Base-by-base conservation (phyloP, 1,284 basidiomycete genomes). In the Cerrena zonata region DNA sequence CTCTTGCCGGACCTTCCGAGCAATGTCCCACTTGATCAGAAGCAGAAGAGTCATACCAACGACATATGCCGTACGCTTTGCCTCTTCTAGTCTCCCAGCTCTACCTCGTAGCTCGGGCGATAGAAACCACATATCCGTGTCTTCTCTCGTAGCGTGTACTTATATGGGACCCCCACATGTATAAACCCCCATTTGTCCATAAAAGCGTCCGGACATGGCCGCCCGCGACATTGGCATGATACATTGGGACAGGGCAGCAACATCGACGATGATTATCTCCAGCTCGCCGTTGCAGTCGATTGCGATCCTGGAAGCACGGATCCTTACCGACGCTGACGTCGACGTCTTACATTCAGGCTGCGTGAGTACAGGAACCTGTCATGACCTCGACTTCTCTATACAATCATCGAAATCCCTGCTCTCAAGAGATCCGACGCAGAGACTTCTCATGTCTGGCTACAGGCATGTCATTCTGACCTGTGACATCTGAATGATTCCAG, bases 311-410 rank as follows among this genome's bases (percentile, higher is more conserved):
- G 21, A 41, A 22, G 10, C 39, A 41, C 39, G 39, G 39, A 41
- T 19, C 39, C 39, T 41, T 7, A 41, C 39, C 39, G 21, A 10
- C 15, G 39, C 18, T 18, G n/a, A 22, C 30, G 30, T 34, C 30
- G n/a, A 22, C 30, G 30, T 34, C 30, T 34, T 34, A 34, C 7
- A 36, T 36, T 11, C 11, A 41, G 39, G 39, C n/a, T 34, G 30
- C 30, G 30, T 34, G 30, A 34, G 30, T 34, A n/a, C n/a, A 41
- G 21, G 21, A 18, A 41, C 21, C 39, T 10, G 21, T 41, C 39
- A n/a, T n/a, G n/a, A n/a, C n/a, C n/a, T n/a, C n/a, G n/a, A n/a
- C 39, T 22, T 19, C 39, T 41, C 39, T 18, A 41, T 41, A 41
- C 21, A 41, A 34, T 10, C 10, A 41, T 41, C 21, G 39, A 41